phyloP scores from a whole-genome alignment of 164 flowering plant species.

The Aristolochia californica region DNA sequence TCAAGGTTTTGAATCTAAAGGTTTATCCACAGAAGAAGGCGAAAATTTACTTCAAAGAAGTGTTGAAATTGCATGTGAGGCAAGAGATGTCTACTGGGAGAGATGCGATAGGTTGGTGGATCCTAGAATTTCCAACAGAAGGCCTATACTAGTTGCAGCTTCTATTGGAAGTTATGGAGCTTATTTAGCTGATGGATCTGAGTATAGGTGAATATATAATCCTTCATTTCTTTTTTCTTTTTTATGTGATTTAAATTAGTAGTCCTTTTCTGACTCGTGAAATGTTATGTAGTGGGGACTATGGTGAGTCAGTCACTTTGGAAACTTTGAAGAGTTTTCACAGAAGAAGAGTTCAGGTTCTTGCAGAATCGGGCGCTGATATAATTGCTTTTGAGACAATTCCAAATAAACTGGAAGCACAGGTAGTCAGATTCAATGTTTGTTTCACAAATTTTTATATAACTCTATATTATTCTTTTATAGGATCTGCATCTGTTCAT shows the following conservation, averaged over 20 bases:
- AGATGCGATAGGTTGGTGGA: constrained; percentile 16
- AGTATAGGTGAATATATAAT: constrained; percentile 33
- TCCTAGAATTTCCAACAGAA: constrained; percentile 19
- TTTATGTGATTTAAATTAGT: too few relatives aligned
- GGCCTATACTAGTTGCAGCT: constrained; percentile 47
- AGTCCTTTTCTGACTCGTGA: neutral
- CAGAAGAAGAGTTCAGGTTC: constrained; percentile 74
- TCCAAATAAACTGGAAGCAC: constrained; percentile 86
- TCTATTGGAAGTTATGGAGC: constrained; percentile 68
- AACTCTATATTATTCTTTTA: neutral
- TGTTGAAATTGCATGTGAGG: constrained; percentile 49
- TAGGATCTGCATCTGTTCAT: neutral
- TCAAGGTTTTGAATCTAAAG: constrained; percentile 50
- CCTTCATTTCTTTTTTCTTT: neutral
- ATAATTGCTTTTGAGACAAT: constrained; percentile 88
- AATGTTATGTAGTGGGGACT: constrained; percentile 49
- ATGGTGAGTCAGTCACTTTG: constrained; percentile 48
- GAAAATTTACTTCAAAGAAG: constrained; percentile 44
- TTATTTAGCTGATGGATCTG: constrained; percentile 63
- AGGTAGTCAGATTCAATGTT: constrained; percentile 31
- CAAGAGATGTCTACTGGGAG: constrained; percentile 32
- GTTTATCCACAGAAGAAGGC: constrained; percentile 37
- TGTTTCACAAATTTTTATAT: neutral
- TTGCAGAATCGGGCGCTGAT: constrained; percentile 79
- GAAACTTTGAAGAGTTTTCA: constrained; percentile 69